Percentiles rank a stretch among this genome's conserved stretches.
Evolutionary conservation across 1,284 basidiomycete species (phyloP).

Genomic region (Tilletia caries): DNA sequence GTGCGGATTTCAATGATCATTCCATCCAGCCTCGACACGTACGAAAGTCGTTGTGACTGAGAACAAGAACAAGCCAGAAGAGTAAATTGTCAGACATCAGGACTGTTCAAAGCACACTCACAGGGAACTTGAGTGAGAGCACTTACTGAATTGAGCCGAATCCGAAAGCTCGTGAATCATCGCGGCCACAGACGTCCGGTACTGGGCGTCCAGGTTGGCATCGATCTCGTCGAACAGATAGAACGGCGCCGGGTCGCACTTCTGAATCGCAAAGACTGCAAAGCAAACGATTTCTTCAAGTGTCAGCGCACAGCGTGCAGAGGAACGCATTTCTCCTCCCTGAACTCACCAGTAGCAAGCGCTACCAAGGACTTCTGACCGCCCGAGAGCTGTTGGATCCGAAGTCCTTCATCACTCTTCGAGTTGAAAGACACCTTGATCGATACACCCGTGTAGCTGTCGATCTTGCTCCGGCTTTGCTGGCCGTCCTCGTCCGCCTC

Average conservation of each 20-base stretch:
- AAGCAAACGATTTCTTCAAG: neutral
- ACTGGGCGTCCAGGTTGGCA: constrained; percentile 95
- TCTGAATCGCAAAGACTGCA: constrained; percentile 94
- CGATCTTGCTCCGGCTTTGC: constrained; percentile 60
- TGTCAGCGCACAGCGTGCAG: neutral
- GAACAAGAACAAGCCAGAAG: neutral
- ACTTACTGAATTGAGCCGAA: constrained; percentile 76
- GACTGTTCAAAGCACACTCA: neutral
- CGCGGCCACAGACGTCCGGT: constrained; percentile 89
- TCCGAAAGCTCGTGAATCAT: constrained; percentile 89
- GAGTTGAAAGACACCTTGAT: constrained; percentile 99
- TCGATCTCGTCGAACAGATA: constrained; percentile 99
- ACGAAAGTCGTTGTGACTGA: constrained; percentile 83
- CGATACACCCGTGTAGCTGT: constrained; percentile 92
- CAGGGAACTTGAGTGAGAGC: neutral
- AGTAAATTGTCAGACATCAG: neutral
- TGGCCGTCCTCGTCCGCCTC: constrained; percentile 16
- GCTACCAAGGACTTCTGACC: constrained; percentile 98
- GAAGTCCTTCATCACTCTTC: constrained; percentile 88
- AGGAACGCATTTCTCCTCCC: neutral
- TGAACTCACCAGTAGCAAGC: constrained; percentile 72
- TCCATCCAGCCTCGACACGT: too few relatives aligned
- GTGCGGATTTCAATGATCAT: neutral
- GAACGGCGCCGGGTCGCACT: constrained; percentile 98
- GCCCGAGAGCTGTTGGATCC: constrained; percentile 94